Evolutionary conservation across 1,139 yeast species (phyloP).

Genomic region (Debaryomyces sp.): DNA sequence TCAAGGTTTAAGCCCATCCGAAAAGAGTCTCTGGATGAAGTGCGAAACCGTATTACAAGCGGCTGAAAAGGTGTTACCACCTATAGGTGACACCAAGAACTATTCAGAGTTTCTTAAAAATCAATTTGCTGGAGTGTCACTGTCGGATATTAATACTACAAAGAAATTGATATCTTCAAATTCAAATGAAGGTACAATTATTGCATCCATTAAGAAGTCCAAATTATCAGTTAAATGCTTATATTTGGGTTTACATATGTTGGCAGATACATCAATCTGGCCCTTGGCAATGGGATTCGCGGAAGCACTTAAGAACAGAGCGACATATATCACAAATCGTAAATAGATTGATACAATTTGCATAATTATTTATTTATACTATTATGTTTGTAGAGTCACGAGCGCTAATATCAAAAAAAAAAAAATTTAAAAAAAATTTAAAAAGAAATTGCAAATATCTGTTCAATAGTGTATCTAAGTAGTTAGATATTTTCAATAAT

Average conservation of each 20-base stretch:
- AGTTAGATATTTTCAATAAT: background rate
- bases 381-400: background rate
- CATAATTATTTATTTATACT: background rate
- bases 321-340: conserved; percentile 32
- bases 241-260: conserved; percentile 67
- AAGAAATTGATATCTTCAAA: conserved; percentile 19
- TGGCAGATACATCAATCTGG: conserved; percentile 85
- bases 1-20: conserved; percentile 39
- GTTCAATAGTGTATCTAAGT: background rate
- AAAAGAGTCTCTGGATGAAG: conserved; percentile 52
- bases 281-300: conserved; percentile 77
- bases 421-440: conserved; percentile 1
- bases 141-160: conserved; percentile 9
- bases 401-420: background rate
- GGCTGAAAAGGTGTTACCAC: conserved; percentile 54
- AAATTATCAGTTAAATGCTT: conserved; percentile 58
- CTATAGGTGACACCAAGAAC: conserved; percentile 23
- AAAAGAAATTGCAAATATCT: conserved; percentile 2
- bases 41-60: conserved; percentile 54
- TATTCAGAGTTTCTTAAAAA: conserved; percentile 56
- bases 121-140: conserved; percentile 48
- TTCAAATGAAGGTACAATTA: conserved; percentile 43
- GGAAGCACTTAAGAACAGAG: conserved; percentile 71
- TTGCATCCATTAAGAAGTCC: conserved; percentile 37
- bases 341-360: conserved; percentile 5